These are phyloP conservation scores for Magnaporthales sp. DNA, from an alignment of 2,329 filamentous ascomycete species.

Conservation along the genomic window DNA sequence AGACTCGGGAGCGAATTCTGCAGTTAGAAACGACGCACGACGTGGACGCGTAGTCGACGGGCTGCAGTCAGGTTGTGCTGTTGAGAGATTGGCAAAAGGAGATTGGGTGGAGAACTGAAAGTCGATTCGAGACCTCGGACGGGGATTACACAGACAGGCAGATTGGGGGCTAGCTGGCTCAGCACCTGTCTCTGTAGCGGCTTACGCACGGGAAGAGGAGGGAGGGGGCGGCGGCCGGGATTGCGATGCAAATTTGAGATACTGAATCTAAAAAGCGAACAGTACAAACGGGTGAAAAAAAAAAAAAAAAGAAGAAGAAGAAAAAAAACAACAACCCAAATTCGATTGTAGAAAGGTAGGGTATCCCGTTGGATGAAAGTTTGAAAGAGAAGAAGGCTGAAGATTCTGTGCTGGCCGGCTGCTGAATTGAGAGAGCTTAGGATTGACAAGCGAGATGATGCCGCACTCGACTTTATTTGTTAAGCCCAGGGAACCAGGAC, in stretches of 20 bases:
- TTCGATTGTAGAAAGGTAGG: not conserved
- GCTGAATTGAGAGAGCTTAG: not conserved
- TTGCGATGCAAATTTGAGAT: constrained; percentile 3
- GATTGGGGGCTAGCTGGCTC: not conserved
- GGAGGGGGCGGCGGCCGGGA: not conserved
- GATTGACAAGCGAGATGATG: constrained; percentile 7
- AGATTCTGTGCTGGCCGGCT: not conserved
- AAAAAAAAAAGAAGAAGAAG: not conserved
- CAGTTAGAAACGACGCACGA: not conserved
- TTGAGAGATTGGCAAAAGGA: not conserved
- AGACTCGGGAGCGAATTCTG: not conserved
- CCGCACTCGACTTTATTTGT: constrained; percentile 5
- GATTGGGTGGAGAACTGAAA: not conserved
- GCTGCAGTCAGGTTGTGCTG: not conserved
- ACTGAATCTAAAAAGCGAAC: not conserved
- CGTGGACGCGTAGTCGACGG: not conserved
- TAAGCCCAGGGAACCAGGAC: not conserved
- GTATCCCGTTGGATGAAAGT: not conserved
- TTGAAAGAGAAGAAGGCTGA: not conserved
- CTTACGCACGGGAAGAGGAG: not conserved
- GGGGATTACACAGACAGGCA: not conserved
- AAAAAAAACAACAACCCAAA: not conserved
- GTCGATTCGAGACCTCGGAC: not conserved
- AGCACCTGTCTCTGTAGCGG: not conserved
- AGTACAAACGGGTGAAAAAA: not conserved